Base-by-base conservation (phyloP, 768 basidiomycete genomes). In the Boletus sp. region DNA sequence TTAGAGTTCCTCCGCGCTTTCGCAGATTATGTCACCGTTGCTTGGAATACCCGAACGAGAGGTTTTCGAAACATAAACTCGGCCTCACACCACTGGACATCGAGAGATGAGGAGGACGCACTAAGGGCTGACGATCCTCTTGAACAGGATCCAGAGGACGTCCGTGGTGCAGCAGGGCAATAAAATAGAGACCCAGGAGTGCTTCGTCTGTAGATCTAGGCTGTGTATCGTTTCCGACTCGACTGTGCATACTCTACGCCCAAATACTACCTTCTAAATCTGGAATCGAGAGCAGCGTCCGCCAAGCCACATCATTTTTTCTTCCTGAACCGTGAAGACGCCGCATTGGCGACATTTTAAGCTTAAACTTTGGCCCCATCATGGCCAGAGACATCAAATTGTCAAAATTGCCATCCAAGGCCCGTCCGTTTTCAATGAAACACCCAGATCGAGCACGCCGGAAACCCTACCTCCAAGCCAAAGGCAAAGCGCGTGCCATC, bases 391-490 rank as follows among this genome's bases (percentile, higher is more conserved):
- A 53, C 35, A 43, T 52, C 39, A 61, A 42, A 46, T 23, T 27
- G 51, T 56, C 64, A 41, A 65, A 54, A 54, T 37, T 60, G 32
- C 35, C 5, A 4, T 51, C 48, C 25, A 59, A 59, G 21, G 9
- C 23, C 35, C 53, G 23, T 6, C 15, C 33, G 1, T 52, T 39
- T 4, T 27, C 42, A 29, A 74, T 73, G 47, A 73, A 65, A 46
- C 81, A 79, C 55, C 75, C 75, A 47, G 82, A 78, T 70, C 79
- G 81, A 42, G 75, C 77, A 19, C 74, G 76, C 29, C 72, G 70
- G 49, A 83, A 81, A 47, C 55, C 65, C 23, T 55, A 56, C 50
- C 14, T 37, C 6, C 40, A 49, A 15, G 44, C 11, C 33, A 57
- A 51, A 32, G 52, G 41, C 21, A 72, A 74, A 47, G 51, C 69